Base-by-base conservation (phyloP, 495 filamentous ascomycete genomes). In the Xylaria telfairii region DNA sequence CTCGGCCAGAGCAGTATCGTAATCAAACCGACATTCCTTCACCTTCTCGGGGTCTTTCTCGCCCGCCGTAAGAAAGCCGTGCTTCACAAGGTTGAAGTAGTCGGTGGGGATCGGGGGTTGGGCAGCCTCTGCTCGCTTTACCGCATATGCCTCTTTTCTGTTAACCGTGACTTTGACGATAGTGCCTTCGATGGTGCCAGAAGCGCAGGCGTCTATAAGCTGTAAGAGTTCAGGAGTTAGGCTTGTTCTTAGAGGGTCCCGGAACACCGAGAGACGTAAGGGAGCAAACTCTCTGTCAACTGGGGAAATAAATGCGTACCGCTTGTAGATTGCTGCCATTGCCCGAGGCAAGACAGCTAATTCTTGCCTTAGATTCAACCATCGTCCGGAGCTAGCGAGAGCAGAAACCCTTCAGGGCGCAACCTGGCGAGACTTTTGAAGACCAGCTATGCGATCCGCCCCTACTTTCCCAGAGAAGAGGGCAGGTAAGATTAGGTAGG, bases 301-400 rank as follows among this genome's bases (percentile, higher is more conserved):
- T 24, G 5, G 1, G 26, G 17, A n/a, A 39, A 39, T 13, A 12
- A 46, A 53, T 53, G 46, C 64, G 64, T 54, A 66, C 64, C 41
- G 94, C 94, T 83, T 97, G 94, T 30, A 98, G 89, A 77, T 98
- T 98, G 60, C 92, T 88, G 71, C 95, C 95, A 72, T 86, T 90
- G 77, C 92, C 95, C 68, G 91, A 95, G 71, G 66, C 76, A 73
- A 59, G 73, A 74, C 41, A 78, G 72, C 28, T 75, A 64, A 78
- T 78, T 47, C 74, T 73, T n/a, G 72, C 74, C 42, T 74, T 75
- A 26, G 66, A 59, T 64, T 74, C 74, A 32, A 41, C 66, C 67
- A 93, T 78, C 19, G 39, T 69, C 12, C 49, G 46, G 15, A 37
- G 46, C 26, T 39, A 21, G 37, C 8, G 51, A 57, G 28, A 49